Percentiles rank a stretch among this genome's conserved stretches.
These are phyloP conservation scores for Coccomyxa subellipsoidea DNA, from an alignment of 163 green algal genomes.

Conservation along the genomic window DNA sequence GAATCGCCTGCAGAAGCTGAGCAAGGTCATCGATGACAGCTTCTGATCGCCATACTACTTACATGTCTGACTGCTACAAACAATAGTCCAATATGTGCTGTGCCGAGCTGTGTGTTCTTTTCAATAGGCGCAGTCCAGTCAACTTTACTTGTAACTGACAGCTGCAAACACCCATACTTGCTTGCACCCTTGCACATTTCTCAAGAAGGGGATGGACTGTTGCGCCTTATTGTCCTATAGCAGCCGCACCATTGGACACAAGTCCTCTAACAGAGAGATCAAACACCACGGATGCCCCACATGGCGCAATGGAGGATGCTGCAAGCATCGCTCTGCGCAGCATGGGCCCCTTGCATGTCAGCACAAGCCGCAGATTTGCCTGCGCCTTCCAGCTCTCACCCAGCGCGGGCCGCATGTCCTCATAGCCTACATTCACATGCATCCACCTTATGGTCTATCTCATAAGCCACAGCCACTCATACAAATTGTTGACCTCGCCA, in stretches of 20 bases:
- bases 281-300: neutral
- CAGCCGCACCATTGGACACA: neutral
- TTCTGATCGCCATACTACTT: no score
- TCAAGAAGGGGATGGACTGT: no score
- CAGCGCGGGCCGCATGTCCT: constrained; percentile 32
- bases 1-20: constrained; percentile 94
- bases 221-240: neutral
- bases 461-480: no score
- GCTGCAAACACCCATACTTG: no score
- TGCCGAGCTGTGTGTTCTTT: no score
- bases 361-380: constrained; percentile 26
- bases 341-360: neutral
- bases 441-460: no score
- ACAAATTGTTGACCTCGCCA: no score
- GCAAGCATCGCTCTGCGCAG: neutral
- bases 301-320: neutral
- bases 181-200: no score
- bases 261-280: neutral
- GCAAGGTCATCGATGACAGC: constrained; percentile 79
- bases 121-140: no score
- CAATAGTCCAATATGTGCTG: no score
- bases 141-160: no score
- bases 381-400: constrained; percentile 46
- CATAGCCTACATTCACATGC: neutral
- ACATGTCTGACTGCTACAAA: no score